Conservation (phyloP, 2,329 filamentous ascomycete species). For the Aspergillus udagawae region DNA sequence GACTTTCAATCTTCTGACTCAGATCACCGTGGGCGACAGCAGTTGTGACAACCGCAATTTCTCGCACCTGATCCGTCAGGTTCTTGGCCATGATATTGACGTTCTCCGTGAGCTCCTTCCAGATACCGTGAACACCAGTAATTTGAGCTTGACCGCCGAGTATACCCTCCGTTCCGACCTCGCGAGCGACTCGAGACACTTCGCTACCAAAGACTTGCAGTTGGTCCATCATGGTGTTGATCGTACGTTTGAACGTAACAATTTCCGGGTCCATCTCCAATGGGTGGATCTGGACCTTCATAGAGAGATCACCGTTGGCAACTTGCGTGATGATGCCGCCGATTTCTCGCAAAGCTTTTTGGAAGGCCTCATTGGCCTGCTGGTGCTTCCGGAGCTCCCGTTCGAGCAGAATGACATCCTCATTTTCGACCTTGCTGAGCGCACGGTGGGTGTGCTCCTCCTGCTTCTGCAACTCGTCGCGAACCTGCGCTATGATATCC, state of each 20-base stretch:
- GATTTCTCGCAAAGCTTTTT: constrained; percentile 93
- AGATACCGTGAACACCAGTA: constrained; percentile 89
- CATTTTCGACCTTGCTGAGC: constrained; percentile 75
- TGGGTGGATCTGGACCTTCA: constrained; percentile 92
- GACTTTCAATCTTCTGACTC: constrained; percentile 78
- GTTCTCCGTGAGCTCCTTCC: constrained; percentile 93
- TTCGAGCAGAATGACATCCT: constrained; percentile 84
- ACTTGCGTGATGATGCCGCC: constrained; percentile 96
- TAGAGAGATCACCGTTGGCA: constrained; percentile 89
- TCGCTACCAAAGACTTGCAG: constrained; percentile 94
- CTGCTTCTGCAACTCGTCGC: constrained; percentile 79
- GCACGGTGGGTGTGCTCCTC: constrained; percentile 79
- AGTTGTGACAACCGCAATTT: constrained; percentile 80
- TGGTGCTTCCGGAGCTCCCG: constrained; percentile 94
- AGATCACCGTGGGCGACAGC: constrained; percentile 79
- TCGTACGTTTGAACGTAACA: constrained; percentile 93
- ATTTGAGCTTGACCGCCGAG: constrained; percentile 92
- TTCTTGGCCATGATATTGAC: constrained; percentile 84
- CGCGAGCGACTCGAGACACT: constrained; percentile 87
- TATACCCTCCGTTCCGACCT: constrained; percentile 93
- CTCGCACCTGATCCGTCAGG: constrained; percentile 76
- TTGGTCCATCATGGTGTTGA: constrained; percentile 99
- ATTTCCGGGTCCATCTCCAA: constrained; percentile 98
- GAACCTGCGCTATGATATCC: constrained; percentile 79
- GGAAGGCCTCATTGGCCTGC: constrained; percentile 97